Evolutionary conservation across 345 rosid species (phyloP), one percentile per base, ranked within the genome.

Genomic region (Kernera saxatilis): DNA sequence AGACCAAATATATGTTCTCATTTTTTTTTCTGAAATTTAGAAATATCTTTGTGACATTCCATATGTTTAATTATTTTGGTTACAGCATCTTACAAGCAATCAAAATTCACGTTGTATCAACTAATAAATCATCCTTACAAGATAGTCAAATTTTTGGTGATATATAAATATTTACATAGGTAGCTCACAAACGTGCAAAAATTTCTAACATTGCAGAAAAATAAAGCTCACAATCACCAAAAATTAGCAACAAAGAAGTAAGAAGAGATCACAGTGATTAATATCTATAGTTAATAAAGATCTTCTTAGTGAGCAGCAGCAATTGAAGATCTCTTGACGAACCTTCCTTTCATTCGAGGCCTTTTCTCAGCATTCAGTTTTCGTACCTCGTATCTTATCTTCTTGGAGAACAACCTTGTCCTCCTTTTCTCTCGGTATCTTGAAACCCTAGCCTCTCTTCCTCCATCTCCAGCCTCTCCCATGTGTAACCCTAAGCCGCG

Each of bases 281-380:
- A 41, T 12, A 15, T 43, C 12, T 11, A 70, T 27, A 29, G 12
- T 9, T 12, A 60, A 59, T 18, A 13, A 27, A 22, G 48, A 12
- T 33, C 30, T 53, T 53, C 36, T 52, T 64, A 73, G 59, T 64
- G 65, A 37, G 67, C 53, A 66, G 53, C 44, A 67, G 75, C 75
- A 40, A 78, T 80, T 11, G 81, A 56, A 40, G 90, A 44, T 78
- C 94, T 84, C 84, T 93, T 93, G 6, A 93, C 96, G 72, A 93
- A 93, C 56, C 98, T 89, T 58, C 98, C 98, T 78, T 93, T 93
- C 95, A 93, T 93, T 67, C 97, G 77, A 3, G 99, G 99, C 84
- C 96, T 89, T 81, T 93, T 93, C 85, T 93, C 97, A 3, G 99
- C 99, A 55, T 91, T 93, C 79, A 91, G 44, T 74, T 91, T 93